Conservation (phyloP, 1,284 basidiomycete genomes). For the Trichosporon faecale region DNA sequence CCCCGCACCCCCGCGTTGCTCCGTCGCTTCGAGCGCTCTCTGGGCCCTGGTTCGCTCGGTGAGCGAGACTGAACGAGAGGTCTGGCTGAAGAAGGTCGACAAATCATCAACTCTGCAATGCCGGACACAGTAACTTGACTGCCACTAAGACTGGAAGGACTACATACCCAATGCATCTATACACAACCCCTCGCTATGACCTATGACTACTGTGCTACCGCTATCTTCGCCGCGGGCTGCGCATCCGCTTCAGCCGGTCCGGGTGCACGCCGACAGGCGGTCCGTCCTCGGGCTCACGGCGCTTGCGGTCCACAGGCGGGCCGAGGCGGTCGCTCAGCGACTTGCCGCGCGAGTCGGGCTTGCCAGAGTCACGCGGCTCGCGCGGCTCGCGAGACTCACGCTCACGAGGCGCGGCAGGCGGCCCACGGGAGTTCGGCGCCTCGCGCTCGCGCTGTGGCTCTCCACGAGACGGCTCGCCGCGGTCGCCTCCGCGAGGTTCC, state of each 20-base stretch:
- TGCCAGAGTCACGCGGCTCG: neutral
- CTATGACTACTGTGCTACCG: constrained; percentile 2
- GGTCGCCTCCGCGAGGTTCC: neutral
- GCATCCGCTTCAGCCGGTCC: constrained; percentile 1
- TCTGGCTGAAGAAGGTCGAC: no score
- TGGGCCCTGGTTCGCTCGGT: neutral
- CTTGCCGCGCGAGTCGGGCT: neutral
- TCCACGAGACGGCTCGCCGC: neutral
- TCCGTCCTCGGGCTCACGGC: neutral
- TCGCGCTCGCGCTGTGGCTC: neutral
- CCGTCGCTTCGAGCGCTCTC: neutral
- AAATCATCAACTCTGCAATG: neutral
- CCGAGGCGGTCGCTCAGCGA: constrained; percentile 2
- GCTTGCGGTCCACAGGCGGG: neutral
- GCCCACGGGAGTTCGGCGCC: neutral
- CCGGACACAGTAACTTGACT: no score
- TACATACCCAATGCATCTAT: neutral
- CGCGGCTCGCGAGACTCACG: neutral
- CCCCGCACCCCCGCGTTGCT: neutral
- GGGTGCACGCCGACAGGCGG: neutral
- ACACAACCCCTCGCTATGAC: neutral
- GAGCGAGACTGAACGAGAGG: neutral
- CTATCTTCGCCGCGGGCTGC: constrained; percentile 1
- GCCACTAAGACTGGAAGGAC: neutral
- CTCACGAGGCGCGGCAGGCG: neutral